phyloP scores from a whole-genome alignment of 1,284 basidiomycete species.

The Microbotryum intermedium region DNA sequence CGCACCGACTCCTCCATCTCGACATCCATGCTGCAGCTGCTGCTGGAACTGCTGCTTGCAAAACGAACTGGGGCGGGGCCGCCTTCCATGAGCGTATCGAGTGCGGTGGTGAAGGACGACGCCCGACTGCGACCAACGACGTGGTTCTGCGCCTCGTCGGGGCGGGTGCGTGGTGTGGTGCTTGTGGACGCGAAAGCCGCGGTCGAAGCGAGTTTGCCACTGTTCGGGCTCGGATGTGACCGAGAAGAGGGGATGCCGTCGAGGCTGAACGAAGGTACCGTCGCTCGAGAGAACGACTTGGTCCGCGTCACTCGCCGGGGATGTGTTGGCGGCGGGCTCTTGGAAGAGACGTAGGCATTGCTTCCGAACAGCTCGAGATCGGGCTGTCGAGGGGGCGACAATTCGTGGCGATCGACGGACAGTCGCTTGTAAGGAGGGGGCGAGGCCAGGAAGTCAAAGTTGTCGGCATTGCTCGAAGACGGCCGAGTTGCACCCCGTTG shows the following conservation, averaged over 20 bases:
- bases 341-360: neutral
- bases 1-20: conserved; percentile 11
- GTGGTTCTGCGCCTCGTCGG: neutral
- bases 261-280: conserved; percentile 18
- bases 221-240: conserved; percentile 18
- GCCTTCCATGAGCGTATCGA: conserved; percentile 25
- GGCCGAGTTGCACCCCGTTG: conserved; percentile 2
- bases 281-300: conserved; percentile 20
- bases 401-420: conserved; percentile 19
- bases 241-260: conserved; percentile 15
- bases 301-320: neutral
- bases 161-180: conserved; percentile 1
- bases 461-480: neutral
- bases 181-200: neutral
- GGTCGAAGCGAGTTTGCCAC: conserved; percentile 15
- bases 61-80: conserved; percentile 26
- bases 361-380: conserved; percentile 21
- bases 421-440: conserved; percentile 24
- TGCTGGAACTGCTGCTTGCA: conserved; percentile 8
- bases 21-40: conserved; percentile 4
- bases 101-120: conserved; percentile 5
- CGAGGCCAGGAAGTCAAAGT: neutral
- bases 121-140: conserved; percentile 4
- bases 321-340: conserved; percentile 4
- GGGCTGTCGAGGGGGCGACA: neutral